These are phyloP conservation scores for Vitis labrusca DNA, from an alignment of 164 flowering plant species.

Conservation along the genomic window DNA sequence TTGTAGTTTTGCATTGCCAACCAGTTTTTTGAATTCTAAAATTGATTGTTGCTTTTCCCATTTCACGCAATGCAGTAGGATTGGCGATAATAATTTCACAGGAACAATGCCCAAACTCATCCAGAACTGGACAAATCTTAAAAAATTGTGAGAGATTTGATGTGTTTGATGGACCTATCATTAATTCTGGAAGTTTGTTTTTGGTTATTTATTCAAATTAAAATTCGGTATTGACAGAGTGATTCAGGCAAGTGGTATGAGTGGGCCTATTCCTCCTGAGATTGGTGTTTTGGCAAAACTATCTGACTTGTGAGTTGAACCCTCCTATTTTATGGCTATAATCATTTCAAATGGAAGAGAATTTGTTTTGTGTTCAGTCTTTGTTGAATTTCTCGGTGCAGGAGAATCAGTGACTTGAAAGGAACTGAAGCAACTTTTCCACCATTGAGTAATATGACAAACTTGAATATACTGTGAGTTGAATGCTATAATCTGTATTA, in stretches of 20 bases:
- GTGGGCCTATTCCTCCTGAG: conserved; percentile 42
- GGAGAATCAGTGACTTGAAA: conserved; percentile 67
- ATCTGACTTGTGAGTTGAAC: conserved; percentile 20
- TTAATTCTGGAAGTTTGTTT: background rate
- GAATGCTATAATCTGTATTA: background rate
- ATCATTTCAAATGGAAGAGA: background rate
- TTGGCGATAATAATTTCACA: conserved; percentile 40
- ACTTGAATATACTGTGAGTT: conserved; percentile 50
- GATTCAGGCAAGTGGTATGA: conserved; percentile 41
- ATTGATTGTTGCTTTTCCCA: background rate
- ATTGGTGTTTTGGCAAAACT: conserved; percentile 26
- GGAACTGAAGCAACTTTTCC: conserved; percentile 51
- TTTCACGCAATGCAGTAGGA: conserved; percentile 31
- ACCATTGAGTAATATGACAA: conserved; percentile 25
- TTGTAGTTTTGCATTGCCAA: background rate
- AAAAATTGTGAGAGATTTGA: conserved; percentile 28
- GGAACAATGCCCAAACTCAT: conserved; percentile 56
- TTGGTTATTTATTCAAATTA: background rate
- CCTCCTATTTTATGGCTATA: background rate
- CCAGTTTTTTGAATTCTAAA: background rate
- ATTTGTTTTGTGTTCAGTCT: background rate
- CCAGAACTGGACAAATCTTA: conserved; percentile 35
- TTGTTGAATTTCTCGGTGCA: conserved; percentile 22
- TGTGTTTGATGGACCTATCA: background rate
- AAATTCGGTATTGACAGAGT: conserved; percentile 18